phyloP scores from a whole-genome alignment of 345 rosid species.

The Citrus sinensis region DNA sequence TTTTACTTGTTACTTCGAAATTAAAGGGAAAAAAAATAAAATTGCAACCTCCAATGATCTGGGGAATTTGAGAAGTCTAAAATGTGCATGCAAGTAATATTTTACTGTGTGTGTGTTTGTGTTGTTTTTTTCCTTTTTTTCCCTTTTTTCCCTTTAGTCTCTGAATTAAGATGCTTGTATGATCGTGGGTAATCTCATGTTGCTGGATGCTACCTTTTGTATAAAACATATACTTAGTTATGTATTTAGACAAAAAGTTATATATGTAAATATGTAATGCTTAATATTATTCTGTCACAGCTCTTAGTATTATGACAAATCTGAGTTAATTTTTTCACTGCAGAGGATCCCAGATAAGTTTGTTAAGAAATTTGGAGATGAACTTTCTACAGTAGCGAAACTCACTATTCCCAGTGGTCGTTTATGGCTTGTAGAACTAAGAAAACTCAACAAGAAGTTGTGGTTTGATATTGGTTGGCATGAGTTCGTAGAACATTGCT shows the following conservation, averaged over 20 bases:
- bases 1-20: not conserved
- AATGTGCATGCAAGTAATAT: not conserved
- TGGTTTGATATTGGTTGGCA: constrained; percentile 43
- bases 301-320: not conserved
- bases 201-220: not conserved
- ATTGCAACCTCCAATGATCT: not conserved
- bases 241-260: not conserved
- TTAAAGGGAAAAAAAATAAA: not conserved
- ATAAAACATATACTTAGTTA: not conserved
- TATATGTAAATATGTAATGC: not conserved
- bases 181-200: not conserved
- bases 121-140: not conserved
- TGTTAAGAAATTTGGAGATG: constrained; percentile 34
- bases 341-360: constrained; percentile 40
- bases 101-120: not conserved
- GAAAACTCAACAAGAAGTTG: constrained; percentile 13
- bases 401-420: constrained; percentile 29
- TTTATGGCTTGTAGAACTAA: constrained; percentile 28
- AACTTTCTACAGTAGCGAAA: constrained; percentile 25
- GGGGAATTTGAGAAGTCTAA: not conserved
- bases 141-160: not conserved
- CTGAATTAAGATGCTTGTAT: not conserved
- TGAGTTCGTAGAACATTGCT: constrained; percentile 23
- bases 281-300: not conserved
- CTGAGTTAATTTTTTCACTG: constrained; percentile 6